Evolutionary conservation across 2,329 filamentous ascomycete genomes (phyloP), one percentile per base, ranked within the genome.

Genomic region (Hypomyces rosellus): DNA sequence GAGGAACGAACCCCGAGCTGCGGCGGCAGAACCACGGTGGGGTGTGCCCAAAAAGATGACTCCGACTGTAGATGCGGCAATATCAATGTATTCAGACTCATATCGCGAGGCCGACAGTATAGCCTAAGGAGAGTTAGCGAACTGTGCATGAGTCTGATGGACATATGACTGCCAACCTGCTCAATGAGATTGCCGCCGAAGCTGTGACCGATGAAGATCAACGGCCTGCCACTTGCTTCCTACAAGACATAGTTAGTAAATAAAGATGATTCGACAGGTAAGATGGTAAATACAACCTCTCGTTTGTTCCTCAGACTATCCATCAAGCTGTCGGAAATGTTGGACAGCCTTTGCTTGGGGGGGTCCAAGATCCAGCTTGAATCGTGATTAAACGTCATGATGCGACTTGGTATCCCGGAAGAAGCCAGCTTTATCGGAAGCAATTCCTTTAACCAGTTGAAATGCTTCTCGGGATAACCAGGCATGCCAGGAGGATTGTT

Each of bases 161-260:
- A 30, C 9, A 11, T 25, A 25, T 30, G 25, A 6, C 9, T 30
- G 9, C 25, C 9, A 11, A 30, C 25, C 9, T 30, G 39, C 37
- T 55, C 46, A 20, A 55, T 49, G 12, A 52, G 4, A 36, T 55
- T 50, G 34, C 54, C 46, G 12, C 51, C 40, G 37, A 51, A 47
- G 20, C 48, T 48, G 34, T 54, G 45, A 3, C 45, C 46, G 38
- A 54, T 50, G 20, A 55, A 47, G 41, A 51, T 51, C 30, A 54
- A 43, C 11, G 52, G 52, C 15, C 49, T 18, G n/a, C 34, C 14
- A 30, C 3, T 40, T 14, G 43, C 47, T 33, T 37, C 16, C 36
- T 42, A 6, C 20, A 5, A 44, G 33, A 43, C 8, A n/a, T n/a
- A 3, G 15, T 49, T 49, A 44, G 22, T 12, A 16, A 15, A 18